A percentile compares a stretch with the other conserved stretches of the same genome.
These are phyloP conservation scores for Mortierella sp. DNA, from an alignment of 371 early-diverging fungal species.

Conservation along the genomic window DNA sequence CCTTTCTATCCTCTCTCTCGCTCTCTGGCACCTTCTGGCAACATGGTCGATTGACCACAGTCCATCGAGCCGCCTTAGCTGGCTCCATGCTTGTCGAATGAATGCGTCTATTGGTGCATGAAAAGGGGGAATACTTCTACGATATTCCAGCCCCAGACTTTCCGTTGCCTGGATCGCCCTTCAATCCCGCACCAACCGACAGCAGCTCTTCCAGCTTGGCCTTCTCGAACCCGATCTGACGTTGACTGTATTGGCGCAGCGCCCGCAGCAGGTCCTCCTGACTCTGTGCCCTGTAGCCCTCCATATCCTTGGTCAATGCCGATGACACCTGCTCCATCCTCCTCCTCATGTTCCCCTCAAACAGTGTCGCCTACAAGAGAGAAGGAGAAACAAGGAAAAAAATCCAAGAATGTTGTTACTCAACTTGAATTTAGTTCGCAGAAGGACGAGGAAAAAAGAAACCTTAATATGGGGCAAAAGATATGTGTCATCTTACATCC, in stretches of 20 bases:
- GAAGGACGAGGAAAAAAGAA: not conserved
- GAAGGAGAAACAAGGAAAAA: not conserved
- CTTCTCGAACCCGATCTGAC: constrained; percentile 53
- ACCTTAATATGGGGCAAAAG: constrained; percentile 1
- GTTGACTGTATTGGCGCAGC: constrained; percentile 45
- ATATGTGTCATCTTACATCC: constrained; percentile 39
- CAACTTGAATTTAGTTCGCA: not conserved
- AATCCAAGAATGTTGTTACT: not conserved
- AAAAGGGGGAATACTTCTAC: not conserved
- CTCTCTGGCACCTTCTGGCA: not conserved
- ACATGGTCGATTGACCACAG: not conserved
- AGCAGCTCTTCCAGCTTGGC: constrained; percentile 50
- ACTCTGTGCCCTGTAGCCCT: constrained; percentile 43
- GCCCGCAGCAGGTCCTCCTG: constrained; percentile 46
- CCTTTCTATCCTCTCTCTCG: not conserved
- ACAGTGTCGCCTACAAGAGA: constrained; percentile 23
- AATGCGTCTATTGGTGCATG: not conserved
- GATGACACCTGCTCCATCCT: constrained; percentile 46
- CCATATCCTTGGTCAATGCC: constrained; percentile 44
- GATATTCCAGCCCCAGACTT: not conserved
- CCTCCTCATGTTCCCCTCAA: constrained; percentile 56
- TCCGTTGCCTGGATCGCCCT: not conserved
- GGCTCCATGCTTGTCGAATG: not conserved
- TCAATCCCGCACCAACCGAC: constrained; percentile 30
- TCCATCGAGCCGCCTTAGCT: not conserved